Conservation (phyloP, 176 grass and related monocot genomes). For the Eleusine indica region DNA sequence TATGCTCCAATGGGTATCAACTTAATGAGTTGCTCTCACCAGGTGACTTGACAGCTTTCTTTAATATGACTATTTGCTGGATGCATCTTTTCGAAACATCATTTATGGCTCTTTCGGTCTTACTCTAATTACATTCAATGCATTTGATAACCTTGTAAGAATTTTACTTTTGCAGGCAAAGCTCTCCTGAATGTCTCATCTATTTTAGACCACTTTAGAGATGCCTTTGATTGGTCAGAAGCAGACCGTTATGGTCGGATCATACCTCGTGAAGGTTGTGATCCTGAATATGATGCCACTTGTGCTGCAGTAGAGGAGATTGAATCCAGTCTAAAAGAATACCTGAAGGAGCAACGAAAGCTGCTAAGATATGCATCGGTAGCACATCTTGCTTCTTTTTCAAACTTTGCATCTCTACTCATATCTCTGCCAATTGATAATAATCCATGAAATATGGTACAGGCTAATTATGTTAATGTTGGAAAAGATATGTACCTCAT, state of each 20-base stretch:
- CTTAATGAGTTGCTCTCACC: slow-evolving; percentile 79
- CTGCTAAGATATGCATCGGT: slow-evolving; percentile 62
- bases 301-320: slow-evolving; percentile 66
- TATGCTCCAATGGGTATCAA: slow-evolving; percentile 57
- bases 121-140: slow-evolving; percentile 24
- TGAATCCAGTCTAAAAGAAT: slow-evolving; percentile 56
- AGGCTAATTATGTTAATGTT: slow-evolving; percentile 90
- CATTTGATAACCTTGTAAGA: slow-evolving; percentile 27
- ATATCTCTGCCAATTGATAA: slow-evolving; percentile 27
- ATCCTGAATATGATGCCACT: slow-evolving; percentile 76
- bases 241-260: slow-evolving; percentile 77
- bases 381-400: slow-evolving; percentile 32
- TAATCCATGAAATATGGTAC: slow-evolving; percentile 9
- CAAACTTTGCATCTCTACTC: not conserved
- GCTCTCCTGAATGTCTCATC: slow-evolving; percentile 64
- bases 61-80: not conserved
- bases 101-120: slow-evolving; percentile 26
- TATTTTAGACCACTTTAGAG: slow-evolving; percentile 72
- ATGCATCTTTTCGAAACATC: not conserved
- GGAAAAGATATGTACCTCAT: slow-evolving; percentile 88
- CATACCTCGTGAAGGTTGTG: slow-evolving; percentile 84
- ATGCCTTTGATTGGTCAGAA: slow-evolving; percentile 99
- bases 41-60: slow-evolving; percentile 58
- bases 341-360: slow-evolving; percentile 86
- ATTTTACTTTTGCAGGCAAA: slow-evolving; percentile 71